Base-by-base conservation (phyloP, 2,329 filamentous ascomycete genomes). In the Hyphodiscus sp. region DNA sequence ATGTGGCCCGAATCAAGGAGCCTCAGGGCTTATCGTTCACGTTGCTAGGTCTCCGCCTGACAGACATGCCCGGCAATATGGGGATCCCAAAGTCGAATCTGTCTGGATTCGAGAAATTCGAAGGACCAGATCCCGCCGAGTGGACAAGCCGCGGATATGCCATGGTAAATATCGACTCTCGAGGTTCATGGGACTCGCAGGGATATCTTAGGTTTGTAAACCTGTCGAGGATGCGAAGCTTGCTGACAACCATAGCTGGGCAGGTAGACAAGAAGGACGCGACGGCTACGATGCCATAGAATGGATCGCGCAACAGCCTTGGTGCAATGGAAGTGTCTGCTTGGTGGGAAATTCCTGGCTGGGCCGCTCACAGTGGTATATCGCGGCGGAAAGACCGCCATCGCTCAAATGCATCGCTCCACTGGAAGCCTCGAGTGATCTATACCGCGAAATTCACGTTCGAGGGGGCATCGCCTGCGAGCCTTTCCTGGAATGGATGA, bases 231-330 rank as follows among this genome's bases (percentile, higher is more conserved):
- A n/a, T n/a, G n/a, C n/a, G n/a, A n/a, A n/a, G 15, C 9, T 16
- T 16, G 7, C 33, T 38, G 13, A 38, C 4, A 38, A n/a, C 23
- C 56, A 63, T 63, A 2, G 49, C 56, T 9, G 53, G 55, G 45
- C 49, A 1, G 33, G 33, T 6, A n/a, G 2, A 10, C 58, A 60
- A 41, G 63, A 66, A 43, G 65, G 52, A 13, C 50, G 62, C 26
- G 65, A 67, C 50, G 61, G 62, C 0, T 61, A 65, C 45, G 65
- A 68, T 49, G 54, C 54, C 23, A 53, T 67, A 29, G 63, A 67
- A 26, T 52, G 33, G 23, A 45, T 67, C 29, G 61, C 60, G 2
- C 47, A 52, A 33, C 51, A 57, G 45, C 29, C 53, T 1, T 67
- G 64, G 64, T 67, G 63, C 49, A 61, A 52, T 49, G 64, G 64